Base-by-base conservation (phyloP, 2,329 filamentous ascomycete genomes). In the Botrytis galanthina region DNA sequence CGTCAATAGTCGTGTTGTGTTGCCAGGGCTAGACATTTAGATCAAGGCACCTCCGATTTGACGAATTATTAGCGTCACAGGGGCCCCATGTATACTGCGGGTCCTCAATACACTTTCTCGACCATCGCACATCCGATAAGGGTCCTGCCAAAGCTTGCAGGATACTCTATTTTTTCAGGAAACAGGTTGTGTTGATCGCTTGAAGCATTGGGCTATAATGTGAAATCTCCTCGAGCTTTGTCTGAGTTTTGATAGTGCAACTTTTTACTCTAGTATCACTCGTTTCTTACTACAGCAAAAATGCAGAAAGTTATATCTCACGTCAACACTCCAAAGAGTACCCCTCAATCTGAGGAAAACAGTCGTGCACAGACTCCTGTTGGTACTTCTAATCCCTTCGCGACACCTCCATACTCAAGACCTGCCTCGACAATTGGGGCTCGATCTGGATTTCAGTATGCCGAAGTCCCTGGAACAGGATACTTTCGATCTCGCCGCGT, bases 401-500 rank as follows among this genome's bases (percentile, higher is more conserved):
- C 71, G 37, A 77, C 75, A 35, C 75, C 75, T 59, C 68, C 75
- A 68, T 73, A 73, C 37, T 73, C 71, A 44, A 73, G 71, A 62
- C 71, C 71, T 60, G 71, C 70, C 57, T 77, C 74, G 22, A 75
- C 74, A 22, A 74, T 74, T 46, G 74, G 75, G 10, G 68, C 62
- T 22, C 67, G 63, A n/a, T 76, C 75, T 59, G 75, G 75, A 14
- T 75, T 74, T 60, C 75, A 76, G 72, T 70, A 75, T 46, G 75
- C 75, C 57, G 73, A 73, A 59, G 66, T 73, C 39, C 63, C 73
- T 62, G 75, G 75, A 26, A 72, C 73, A 10, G 70, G 70, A 42
- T 94, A 91, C 83, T 95, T 95, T 80, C 91, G 91, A 82, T 94
- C 92, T 29, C 86, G 92, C 74, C 85, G 91, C 68, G 87, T 95